Evolutionary conservation across 1,284 basidiomycete species (phyloP), one percentile per base, ranked within the genome.

Genomic region (Sporisorium iseilematis-ciliati): DNA sequence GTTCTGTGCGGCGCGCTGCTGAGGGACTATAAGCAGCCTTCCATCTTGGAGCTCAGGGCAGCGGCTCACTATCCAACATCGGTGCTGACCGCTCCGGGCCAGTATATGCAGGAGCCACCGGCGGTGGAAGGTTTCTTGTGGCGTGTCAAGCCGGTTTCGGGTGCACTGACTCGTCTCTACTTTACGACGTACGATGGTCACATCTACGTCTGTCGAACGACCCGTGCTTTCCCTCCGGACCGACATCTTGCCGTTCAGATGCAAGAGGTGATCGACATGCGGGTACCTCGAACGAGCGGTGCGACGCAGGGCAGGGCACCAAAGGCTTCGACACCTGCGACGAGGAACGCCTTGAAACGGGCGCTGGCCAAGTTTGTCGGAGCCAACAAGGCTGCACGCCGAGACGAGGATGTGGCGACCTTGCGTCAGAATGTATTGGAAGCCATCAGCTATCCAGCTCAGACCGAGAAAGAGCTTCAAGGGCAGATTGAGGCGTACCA

Each of bases 71-170:
- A 87, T 33, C 89, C 90, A 0, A 89, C 88, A 3, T 86, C 87
- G 48, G 81, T 92, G 25, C 87, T 88, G 66, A 84, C 89, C 18
- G 88, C 88, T 64, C 88, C 89, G 67, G 90, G 90, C 50, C 88
- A 86, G 18, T 87, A 86, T 45, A 79, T 93, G 14, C 84, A 88
- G 20, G 92, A 94, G 81, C 93, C 93, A 1, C 89, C 90, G 0
- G 89, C 89, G 1, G 86, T 94, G 49, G 93, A 95, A 85, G 93
- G 93, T 2, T 94, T 91, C 84, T 85, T 93, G 38, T 82, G 83
- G 77, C 90, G 91, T 56, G 88, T 93, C 80, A 89, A 89, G 67
- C 88, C 90, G 0, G 90, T 89, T 60, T 88, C 89, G 35, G 90
- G 91, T 70, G 84, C 86, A 31, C 90, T 88, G 65, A 90, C 91